Conservation (phyloP, 2,329 filamentous ascomycete species). For the Colletotrichum melonis region DNA sequence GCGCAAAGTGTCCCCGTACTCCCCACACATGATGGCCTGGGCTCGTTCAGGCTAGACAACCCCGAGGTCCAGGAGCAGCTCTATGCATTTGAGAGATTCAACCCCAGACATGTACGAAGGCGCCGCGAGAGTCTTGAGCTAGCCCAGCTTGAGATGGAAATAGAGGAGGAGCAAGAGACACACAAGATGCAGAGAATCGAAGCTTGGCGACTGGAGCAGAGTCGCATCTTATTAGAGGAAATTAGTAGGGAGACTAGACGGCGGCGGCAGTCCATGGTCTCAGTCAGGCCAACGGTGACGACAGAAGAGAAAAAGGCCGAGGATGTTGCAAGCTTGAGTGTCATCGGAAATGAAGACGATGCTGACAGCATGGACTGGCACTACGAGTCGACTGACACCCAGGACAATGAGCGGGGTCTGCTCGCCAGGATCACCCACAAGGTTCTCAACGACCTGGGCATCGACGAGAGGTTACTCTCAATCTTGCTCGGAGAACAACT, state of each 20-base stretch:
- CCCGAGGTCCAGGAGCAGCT: conserved; percentile 81
- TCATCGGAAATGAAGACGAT: conserved; percentile 43
- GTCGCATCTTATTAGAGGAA: conserved; percentile 84
- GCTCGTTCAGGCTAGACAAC: conserved; percentile 79
- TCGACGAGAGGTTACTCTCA: conserved; percentile 86
- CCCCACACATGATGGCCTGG: conserved; percentile 92
- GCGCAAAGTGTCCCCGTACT: conserved; percentile 76
- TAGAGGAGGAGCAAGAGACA: conserved; percentile 69
- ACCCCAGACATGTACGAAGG: conserved; percentile 73
- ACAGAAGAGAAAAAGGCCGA: conserved; percentile 44
- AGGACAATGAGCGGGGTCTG: conserved; percentile 72
- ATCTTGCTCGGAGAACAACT: conserved; percentile 88
- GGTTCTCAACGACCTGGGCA: conserved; percentile 88
- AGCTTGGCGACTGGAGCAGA: conserved; percentile 92
- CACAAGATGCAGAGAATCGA: conserved; percentile 89
- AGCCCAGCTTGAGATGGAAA: conserved; percentile 62
- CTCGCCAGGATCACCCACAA: conserved; percentile 86
- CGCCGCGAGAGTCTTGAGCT: conserved; percentile 65
- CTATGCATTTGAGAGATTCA: conserved; percentile 89
- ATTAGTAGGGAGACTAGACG: conserved; percentile 86
- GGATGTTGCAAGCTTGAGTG: conserved; percentile 44
- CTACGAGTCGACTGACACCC: conserved; percentile 56
- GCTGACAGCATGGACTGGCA: conserved; percentile 62
- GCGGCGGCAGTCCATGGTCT: conserved; percentile 71
- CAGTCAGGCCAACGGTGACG: conserved; percentile 48